Evolutionary conservation across 176 grass and related monocot species (phyloP), one percentile per base, ranked within the genome.

Genomic region (Microstegium vimineum): DNA sequence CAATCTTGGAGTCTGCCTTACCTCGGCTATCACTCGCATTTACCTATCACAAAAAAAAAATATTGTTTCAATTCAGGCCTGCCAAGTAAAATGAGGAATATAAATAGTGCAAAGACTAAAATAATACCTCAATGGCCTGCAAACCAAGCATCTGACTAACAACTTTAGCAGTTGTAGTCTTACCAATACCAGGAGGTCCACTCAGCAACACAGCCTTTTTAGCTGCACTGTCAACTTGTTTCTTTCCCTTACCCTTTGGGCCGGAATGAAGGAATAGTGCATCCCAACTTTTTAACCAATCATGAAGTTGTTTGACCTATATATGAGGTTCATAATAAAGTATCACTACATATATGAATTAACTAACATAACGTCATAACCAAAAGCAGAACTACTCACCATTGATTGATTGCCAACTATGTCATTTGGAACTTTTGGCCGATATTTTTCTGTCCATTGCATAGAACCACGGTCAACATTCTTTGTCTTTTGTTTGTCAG

Each of bases 21-120:
- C 97, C 97, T 63, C 97, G 91, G 80, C 81, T 99, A 81, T 99
- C 97, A 84, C 97, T 99, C 83, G 97, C 97, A 92, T 99, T 99
- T 87, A 99, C 97, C 97, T 99, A 75, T 37, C 54, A 87, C 12
- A 27, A 46, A 82, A 28, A 27, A 46, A 82, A 28, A 84, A 15
- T 41, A 64, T 27, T 28, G 30, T 76, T 72, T 63, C 25, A 86
- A 79, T 56, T 67, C 41, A 41, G 66, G 37, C 17, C 4, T 77
- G 56, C 12, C 36, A 66, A 16, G 16, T 89, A 49, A 81, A 76
- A 42, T 49, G 80, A 78, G 17, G 67, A 72, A 72, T 43, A 72
- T 43, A 84, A 52, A 83, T 31, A 71, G 66, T 56, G 33, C 12
- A 87, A 83, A 52, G 33, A 62, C 14, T 32, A n/a, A 41, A 57